Evolutionary conservation across 108 stramenopile genomes (phyloP), one percentile per base, ranked within the genome.

Genomic region (Conticribra weissflogii): DNA sequence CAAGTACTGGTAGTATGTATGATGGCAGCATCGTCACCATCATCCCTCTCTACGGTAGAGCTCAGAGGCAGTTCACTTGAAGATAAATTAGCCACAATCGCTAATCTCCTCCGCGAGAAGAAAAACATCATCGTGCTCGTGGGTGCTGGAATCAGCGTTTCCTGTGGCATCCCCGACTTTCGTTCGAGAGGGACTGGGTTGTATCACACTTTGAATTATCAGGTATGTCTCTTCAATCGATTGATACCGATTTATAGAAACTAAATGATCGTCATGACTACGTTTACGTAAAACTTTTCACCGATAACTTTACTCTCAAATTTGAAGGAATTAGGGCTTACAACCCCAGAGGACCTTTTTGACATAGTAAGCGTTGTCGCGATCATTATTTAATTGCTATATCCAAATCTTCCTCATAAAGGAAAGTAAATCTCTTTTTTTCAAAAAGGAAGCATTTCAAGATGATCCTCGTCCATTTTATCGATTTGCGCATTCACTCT

Each of bases 161-260:
- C 73, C 17, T 87, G 89, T 64, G 94, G 94, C 51, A 95, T 95
- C 49, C 94, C 94, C 0, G 94, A 95, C 54, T 95, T 95, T 79
- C 85, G 94, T 18, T 86, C 88, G 25, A 61, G 65, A 25, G 76
- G 63, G 48, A 85, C 59, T 25, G 94, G 94, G 1, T 55, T 95
- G 19, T 91, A 91, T 59, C 52, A 76, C 22, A 90, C 84, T 1
- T 66, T 92, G 47, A 74, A 92, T 56, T 59, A 63, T 34, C 76
- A 84, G 55, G 78, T 63, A 22, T n/a, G 64, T 3, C 24, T 16
- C 32, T 7, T 30, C 25, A 66, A 51, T 55, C 15, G 27, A 5
- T 49, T 53, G 32, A 49, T 25, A 15, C 16, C 33, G n/a, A n/a
- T n/a, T n/a, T n/a, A n/a, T n/a, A n/a, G n/a, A n/a, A n/a, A n/a